Base-by-base conservation (phyloP, 108 stramenopile genomes). In the Fistulifera pelliculosa region DNA sequence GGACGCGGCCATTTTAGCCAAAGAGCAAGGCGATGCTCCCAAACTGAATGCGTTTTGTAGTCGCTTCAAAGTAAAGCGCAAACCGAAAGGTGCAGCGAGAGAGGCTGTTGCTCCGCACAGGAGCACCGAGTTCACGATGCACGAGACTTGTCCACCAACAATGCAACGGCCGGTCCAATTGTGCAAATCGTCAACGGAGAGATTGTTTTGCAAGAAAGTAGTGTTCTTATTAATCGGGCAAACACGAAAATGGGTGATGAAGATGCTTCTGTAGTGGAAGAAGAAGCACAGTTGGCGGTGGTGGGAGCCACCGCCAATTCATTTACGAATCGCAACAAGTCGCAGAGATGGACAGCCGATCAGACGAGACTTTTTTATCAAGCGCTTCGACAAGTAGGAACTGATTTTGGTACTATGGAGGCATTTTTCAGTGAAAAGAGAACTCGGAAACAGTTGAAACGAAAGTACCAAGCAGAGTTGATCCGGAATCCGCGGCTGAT, bases 371-470 rank as follows among this genome's bases (percentile, higher is more conserved):
- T 31, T 11, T n/a, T 91, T 54, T 91, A 80, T 54, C 21, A 65
- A 14, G 82, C 81, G 14, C 70, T 91, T 23, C 64, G 80, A 18
- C 80, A 81, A 59, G 67, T 85, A 24, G 89, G 89, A 15, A 70
- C 81, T 1, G 85, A 91, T 65, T 91, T 87, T 75, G 61, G 61
- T 57, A 61, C 75, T 38, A 87, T 91, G 85, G 77, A 81, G 52
- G 74, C 65, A 25, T 68, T 76, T 18, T 62, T 65, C 38, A 57
- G 59, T 10, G 54, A 59, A 39, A 58, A 58, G 18, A 61, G 85
- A 43, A 76, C 69, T 14, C 62, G 85, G 3, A 70, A 68, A 50
- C 80, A 82, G 49, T 62, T 91, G 41, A 91, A 91, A 63, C 60
- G 60, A 19, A 91, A 91, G 49, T 91, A 76, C 60, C 73, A 74